Evolutionary conservation across 768 basidiomycete genomes (phyloP), one percentile per base, ranked within the genome.

Genomic region (Leccinum barrowsii): DNA sequence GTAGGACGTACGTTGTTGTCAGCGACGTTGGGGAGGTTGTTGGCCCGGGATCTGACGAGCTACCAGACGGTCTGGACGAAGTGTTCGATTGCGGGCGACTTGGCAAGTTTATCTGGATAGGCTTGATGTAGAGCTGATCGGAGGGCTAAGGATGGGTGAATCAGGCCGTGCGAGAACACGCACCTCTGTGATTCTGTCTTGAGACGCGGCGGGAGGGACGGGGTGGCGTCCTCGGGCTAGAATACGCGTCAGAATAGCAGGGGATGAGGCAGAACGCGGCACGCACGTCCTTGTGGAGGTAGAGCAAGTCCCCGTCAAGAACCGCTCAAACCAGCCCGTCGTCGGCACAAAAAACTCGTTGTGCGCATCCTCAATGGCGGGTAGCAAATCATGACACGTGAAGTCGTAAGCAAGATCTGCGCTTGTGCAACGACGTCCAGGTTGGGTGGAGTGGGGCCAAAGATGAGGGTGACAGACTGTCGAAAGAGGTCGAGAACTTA

Each of bases 121-220:
- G 22, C 22, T 22, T 22, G 22, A 22, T 22, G 22, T 22, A 22
- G 22, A 22, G 22, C 22, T 22, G 22, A 22, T 22, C 22, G 22
- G 22, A 22, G 22, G 22, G 22, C 22, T 22, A 22, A 22, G 22
- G 22, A 22, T 22, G 22, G 22, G 22, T 22, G 22, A 22, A 22
- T 22, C 22, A 22, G 22, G 22, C 22, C 22, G 22, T 22, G 22
- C 22, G 22, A 22, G 22, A 24, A 24, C 24, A 24, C 24, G 24
- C 24, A 1, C 24, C 0, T 24, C 24, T 24, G 24, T 24, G 24
- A 6, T 24, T 1, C 24, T 24, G 1, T 90, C 72, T 96, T 92
- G 64, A 98, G 84, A 74, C 87, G 85, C 35, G 94, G 89, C 19
- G 92, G 80, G 19, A 93, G 78, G 6, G 92, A 92, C 0, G 94